Conservation (phyloP, 192 early-diverging fungal genomes). For the Coemansia sp. region DNA sequence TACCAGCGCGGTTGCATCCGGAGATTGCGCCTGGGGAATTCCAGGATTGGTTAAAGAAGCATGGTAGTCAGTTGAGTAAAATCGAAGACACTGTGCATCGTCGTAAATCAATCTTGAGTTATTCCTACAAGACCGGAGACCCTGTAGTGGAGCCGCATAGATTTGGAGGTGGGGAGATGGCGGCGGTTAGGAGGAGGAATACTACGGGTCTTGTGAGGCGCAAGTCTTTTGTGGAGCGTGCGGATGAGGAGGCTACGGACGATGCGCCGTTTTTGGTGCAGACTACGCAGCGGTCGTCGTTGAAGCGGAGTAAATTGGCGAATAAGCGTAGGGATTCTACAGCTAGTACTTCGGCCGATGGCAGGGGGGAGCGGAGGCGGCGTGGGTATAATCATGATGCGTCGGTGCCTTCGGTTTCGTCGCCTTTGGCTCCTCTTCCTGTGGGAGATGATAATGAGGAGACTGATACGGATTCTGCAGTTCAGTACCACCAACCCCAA, state of each 20-base stretch:
- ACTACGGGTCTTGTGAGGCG: slow-evolving; percentile 43
- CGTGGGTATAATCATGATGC: slow-evolving; percentile 9
- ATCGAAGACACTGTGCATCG: slow-evolving; percentile 47
- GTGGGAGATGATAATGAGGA: background rate
- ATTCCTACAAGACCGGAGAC: slow-evolving; percentile 40
- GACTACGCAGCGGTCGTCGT: slow-evolving; percentile 43
- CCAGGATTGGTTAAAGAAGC: slow-evolving; percentile 55
- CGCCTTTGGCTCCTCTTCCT: slow-evolving; percentile 27
- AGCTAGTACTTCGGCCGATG: slow-evolving; percentile 10
- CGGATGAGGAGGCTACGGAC: slow-evolving; percentile 30
- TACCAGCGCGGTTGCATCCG: slow-evolving; percentile 60
- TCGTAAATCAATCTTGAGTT: slow-evolving; percentile 53
- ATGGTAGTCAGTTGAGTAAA: slow-evolving; percentile 48
- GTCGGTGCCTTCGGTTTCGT: slow-evolving; percentile 33
- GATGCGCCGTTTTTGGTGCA: slow-evolving; percentile 53
- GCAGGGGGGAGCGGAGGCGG: slow-evolving; percentile 18
- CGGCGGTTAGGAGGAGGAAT: slow-evolving; percentile 32
- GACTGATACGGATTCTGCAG: slow-evolving; percentile 2
- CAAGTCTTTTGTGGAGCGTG: slow-evolving; percentile 49
- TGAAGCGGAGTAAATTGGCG: slow-evolving; percentile 57
- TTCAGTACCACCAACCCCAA: background rate
- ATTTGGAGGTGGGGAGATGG: background rate
- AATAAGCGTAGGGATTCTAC: slow-evolving; percentile 56
- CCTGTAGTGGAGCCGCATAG: background rate
- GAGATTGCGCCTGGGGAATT: slow-evolving; percentile 61